Conservation (phyloP, 2,329 filamentous ascomycete species). For the Ophiocordyceps unilateralis region DNA sequence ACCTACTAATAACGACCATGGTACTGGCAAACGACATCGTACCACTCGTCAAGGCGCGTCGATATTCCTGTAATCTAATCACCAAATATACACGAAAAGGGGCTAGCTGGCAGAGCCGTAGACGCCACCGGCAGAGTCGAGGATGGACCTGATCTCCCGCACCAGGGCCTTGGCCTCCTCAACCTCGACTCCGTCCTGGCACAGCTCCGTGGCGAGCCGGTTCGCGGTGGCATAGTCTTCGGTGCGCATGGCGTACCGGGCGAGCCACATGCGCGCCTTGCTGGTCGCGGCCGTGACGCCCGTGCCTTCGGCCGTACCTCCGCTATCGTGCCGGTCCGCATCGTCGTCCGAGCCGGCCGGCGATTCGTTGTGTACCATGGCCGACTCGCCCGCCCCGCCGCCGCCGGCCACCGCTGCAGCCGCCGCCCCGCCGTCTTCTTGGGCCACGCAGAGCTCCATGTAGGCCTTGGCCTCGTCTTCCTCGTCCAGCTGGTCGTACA, state of each 20-base stretch:
- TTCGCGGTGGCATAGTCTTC: conserved; percentile 63
- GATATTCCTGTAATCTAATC: neutral
- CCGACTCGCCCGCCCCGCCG: conserved; percentile 26
- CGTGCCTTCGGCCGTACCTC: conserved; percentile 38
- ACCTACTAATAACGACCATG: too few relatives aligned
- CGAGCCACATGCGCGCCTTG: conserved; percentile 87
- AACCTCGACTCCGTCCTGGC: conserved; percentile 88
- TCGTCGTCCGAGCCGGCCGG: conserved; percentile 21
- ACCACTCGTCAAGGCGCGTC: neutral
- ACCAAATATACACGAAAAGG: conserved; percentile 1
- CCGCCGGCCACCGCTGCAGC: conserved; percentile 13
- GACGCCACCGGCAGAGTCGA: conserved; percentile 31
- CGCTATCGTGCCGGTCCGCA: conserved; percentile 15
- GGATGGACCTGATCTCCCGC: conserved; percentile 63
- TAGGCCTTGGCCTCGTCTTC: conserved; percentile 72
- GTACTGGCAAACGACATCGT: too few relatives aligned
- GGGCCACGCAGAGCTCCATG: conserved; percentile 89
- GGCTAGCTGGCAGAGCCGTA: conserved; percentile 9
- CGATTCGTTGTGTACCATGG: conserved; percentile 39
- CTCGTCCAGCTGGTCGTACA: conserved; percentile 71
- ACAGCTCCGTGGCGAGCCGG: conserved; percentile 74
- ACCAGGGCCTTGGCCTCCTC: conserved; percentile 93
- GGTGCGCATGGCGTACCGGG: conserved; percentile 58
- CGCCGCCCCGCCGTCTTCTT: conserved; percentile 57
- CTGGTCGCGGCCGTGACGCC: conserved; percentile 85